phyloP scores from a whole-genome alignment of 192 early-diverging fungal species.

The Umbelopsis sp. region DNA sequence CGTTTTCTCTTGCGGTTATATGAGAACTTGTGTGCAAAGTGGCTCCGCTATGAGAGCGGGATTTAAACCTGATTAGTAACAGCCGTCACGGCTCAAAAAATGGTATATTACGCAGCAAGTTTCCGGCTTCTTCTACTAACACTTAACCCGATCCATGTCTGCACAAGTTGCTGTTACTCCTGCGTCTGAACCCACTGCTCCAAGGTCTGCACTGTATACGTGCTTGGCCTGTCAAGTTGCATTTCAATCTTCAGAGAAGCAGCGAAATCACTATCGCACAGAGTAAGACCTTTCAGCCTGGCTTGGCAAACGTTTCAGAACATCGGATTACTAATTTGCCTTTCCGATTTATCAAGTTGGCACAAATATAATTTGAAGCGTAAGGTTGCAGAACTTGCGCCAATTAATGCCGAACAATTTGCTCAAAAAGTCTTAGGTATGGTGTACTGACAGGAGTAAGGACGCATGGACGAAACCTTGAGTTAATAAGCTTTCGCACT shows the following conservation, averaged over 20 bases:
- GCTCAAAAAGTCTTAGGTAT: constrained; percentile 66
- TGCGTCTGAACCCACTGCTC: constrained; percentile 16
- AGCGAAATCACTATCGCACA: constrained; percentile 91
- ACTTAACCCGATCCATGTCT: background rate
- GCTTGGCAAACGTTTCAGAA: background rate
- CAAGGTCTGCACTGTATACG: constrained; percentile 70
- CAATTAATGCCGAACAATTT: constrained; percentile 86
- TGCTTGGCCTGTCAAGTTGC: constrained; percentile 93
- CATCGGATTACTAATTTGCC: background rate
- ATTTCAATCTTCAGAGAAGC: constrained; percentile 88
- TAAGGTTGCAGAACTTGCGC: constrained; percentile 89
- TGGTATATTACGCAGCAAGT: no score
- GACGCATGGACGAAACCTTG: background rate
- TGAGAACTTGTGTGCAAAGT: no score
- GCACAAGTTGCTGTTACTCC: constrained; percentile 11
- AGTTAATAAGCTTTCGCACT: background rate
- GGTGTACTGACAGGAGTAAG: background rate
- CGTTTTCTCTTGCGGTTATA: no score
- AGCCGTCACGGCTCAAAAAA: no score
- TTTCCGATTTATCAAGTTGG: constrained; percentile 58
- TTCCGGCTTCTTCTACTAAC: no score
- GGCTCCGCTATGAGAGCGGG: no score
- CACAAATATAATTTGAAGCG: constrained; percentile 99
- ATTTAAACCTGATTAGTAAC: no score
- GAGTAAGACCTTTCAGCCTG: constrained; percentile 53